Evolutionary conservation across 106 monocot species (phyloP), one percentile per base, ranked within the genome.

Genomic region (Gastrodia elata): DNA sequence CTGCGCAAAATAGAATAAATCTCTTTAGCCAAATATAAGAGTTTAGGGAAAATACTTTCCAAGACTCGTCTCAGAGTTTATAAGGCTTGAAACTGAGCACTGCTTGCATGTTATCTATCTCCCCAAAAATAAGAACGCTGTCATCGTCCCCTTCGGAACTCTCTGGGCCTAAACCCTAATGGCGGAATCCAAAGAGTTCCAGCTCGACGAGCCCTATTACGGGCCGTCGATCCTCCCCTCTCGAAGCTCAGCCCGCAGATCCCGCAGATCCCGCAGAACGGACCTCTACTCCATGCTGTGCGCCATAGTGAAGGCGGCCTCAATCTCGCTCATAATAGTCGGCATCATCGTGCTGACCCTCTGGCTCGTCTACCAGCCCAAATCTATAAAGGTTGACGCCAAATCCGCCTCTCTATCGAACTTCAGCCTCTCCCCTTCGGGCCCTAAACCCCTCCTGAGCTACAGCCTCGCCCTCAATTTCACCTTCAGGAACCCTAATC

Each of bases 401-500:
- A 40, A 69, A 3, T 24, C 69, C 40, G 69, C 69, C 69, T 22
- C 25, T 2, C 69, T 69, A 35, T 69, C 69, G 4, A 24, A 9
- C 39, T 69, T 69, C 69, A 40, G 24, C n/a, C 39, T 69, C 69
- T 69, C 69, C 69, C 10, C 6, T 8, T 20, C 38, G 25, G 69
- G n/a, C 39, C 39, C 39, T 40, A 5, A 40, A 11, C 5, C 72
- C 30, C 48, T 39, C 15, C 48, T 72, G 5, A 13, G 48, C 48
- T 77, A 81, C 72, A 42, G 77, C 76, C 67, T 81, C 39, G 52
- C 77, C 67, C 18, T 81, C 8, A 44, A 38, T 44, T 30, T 81
- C 30, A 76, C 72, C 72, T n/a, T 81, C 24, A 33, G 77, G 11
- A 81, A 81, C 38, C 76, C 81, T 27, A 74, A 74, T 73, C 58